phyloP scores from a whole-genome alignment of 371 early-diverging fungal genomes.

The Mortierella sp. region DNA sequence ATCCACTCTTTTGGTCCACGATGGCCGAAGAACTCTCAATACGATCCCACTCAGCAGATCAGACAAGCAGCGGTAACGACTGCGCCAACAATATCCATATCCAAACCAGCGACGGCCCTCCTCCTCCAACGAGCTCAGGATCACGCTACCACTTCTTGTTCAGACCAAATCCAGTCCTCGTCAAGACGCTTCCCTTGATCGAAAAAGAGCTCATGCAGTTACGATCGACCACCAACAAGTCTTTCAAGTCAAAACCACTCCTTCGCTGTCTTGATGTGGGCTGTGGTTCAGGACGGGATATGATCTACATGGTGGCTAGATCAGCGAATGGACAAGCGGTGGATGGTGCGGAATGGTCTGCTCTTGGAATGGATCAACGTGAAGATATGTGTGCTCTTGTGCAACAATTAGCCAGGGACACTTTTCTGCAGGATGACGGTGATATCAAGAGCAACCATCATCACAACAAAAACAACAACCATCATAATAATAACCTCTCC shows the following conservation, averaged over 20 bases:
- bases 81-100: not conserved
- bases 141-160: conserved; percentile 17
- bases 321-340: conserved; percentile 1
- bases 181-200: conserved; percentile 12
- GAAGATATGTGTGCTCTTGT: conserved; percentile 14
- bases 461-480: not conserved
- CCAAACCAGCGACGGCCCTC: not conserved
- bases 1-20: conserved; percentile 13
- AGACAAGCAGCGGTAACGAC: not conserved
- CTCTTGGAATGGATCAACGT: conserved; percentile 20
- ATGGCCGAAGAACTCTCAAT: conserved; percentile 7
- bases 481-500: too few relatives aligned
- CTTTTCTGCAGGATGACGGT: conserved; percentile 6
- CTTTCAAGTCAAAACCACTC: not conserved
- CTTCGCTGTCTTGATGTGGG: conserved; percentile 23
- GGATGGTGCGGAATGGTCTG: conserved; percentile 6
- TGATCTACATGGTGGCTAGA: conserved; percentile 26
- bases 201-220: conserved; percentile 1
- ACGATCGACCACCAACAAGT: not conserved
- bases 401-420: conserved; percentile 3
- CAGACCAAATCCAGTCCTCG: conserved; percentile 20
- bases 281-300: conserved; percentile 23
- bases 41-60: not conserved
- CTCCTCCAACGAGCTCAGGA: not conserved
- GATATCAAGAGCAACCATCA: not conserved